These are phyloP conservation scores for Cucurbita argyrosperma DNA, from an alignment of 306 rosid species.

Conservation along the genomic window DNA sequence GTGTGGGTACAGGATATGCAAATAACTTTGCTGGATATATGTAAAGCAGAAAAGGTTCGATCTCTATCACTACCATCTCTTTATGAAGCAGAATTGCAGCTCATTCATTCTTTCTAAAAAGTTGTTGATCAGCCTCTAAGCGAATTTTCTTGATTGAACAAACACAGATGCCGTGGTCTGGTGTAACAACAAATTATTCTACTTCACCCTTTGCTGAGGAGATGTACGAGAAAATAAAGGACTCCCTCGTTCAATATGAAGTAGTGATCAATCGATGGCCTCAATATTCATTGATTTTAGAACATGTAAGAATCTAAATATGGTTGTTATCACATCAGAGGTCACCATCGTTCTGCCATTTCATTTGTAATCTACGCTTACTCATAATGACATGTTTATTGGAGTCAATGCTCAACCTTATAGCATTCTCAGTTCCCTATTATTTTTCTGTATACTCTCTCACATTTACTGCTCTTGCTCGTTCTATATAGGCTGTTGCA, in stretches of 20 bases:
- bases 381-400: background rate
- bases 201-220: slow-evolving; percentile 90
- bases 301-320: slow-evolving; percentile 45
- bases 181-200: slow-evolving; percentile 74
- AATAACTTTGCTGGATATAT: slow-evolving; percentile 61
- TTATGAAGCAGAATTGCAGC: background rate
- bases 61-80: background rate
- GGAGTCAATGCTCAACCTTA: background rate
- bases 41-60: slow-evolving; percentile 87
- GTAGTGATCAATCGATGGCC: slow-evolving; percentile 93
- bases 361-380: background rate
- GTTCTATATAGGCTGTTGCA: slow-evolving; percentile 53
- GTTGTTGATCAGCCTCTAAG: background rate
- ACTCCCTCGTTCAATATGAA: slow-evolving; percentile 56
- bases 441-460: background rate
- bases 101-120: background rate
- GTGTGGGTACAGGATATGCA: slow-evolving; percentile 96
- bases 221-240: slow-evolving; percentile 78
- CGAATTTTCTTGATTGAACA: background rate
- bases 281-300: slow-evolving; percentile 77
- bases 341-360: background rate
- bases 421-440: background rate
- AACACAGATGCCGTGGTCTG: slow-evolving; percentile 92
- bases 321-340: background rate
- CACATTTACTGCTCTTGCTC: background rate